phyloP scores from a whole-genome alignment of 371 early-diverging fungal species.

The Saksenaea vasiformis region DNA sequence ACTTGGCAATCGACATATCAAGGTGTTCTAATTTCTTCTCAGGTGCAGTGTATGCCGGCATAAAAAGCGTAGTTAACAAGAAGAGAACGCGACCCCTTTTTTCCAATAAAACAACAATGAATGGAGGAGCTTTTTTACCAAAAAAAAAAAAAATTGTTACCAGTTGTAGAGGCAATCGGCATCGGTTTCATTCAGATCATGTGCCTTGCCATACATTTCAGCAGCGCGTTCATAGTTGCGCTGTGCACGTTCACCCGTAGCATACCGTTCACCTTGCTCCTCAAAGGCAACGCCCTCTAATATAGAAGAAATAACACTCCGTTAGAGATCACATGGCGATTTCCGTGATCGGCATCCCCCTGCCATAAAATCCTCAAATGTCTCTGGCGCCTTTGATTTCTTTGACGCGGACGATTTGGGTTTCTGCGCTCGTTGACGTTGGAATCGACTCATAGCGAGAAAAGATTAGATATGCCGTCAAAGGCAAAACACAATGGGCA shows the following conservation, averaged over 20 bases:
- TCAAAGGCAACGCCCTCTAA: slow-evolving; percentile 65
- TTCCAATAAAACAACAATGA: neutral
- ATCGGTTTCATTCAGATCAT: slow-evolving; percentile 53
- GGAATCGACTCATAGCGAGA: slow-evolving; percentile 6
- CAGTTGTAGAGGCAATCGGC: slow-evolving; percentile 72
- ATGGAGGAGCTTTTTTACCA: neutral
- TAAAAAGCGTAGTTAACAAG: slow-evolving; percentile 59
- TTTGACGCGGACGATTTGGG: slow-evolving; percentile 24
- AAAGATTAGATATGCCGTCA: neutral
- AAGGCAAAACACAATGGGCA: neutral
- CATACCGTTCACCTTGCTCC: slow-evolving; percentile 74
- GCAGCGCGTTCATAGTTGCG: slow-evolving; percentile 66
- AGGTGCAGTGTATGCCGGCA: slow-evolving; percentile 42
- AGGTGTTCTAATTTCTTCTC: slow-evolving; percentile 53
- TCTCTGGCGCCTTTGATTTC: slow-evolving; percentile 41
- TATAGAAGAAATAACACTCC: neutral
- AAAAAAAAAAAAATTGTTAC: slow-evolving; percentile 27
- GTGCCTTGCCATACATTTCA: slow-evolving; percentile 67
- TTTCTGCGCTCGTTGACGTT: slow-evolving; percentile 18
- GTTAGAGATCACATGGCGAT: neutral
- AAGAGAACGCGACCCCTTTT: slow-evolving; percentile 66
- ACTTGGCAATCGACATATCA: slow-evolving; percentile 56
- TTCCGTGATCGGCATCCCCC: slow-evolving; percentile 16
- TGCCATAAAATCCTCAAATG: slow-evolving; percentile 49
- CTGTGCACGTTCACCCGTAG: slow-evolving; percentile 63